Percentiles rank a stretch among this genome's conserved stretches.
Evolutionary conservation across 352 stramenopile genomes (phyloP).

Genomic region (Halophytophthora batemanensis): DNA sequence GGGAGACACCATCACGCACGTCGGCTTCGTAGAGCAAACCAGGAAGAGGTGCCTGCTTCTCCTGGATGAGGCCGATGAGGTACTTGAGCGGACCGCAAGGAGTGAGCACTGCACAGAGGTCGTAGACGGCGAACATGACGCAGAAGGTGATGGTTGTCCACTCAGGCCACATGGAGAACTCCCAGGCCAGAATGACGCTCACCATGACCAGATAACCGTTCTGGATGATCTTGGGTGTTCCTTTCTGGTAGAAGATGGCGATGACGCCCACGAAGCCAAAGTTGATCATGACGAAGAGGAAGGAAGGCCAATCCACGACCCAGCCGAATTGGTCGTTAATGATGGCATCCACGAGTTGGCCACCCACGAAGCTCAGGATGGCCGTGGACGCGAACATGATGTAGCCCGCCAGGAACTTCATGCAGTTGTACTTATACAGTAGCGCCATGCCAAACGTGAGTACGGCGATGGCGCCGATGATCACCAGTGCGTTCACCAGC

Average conservation of each 20-base stretch:
- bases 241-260: slow-evolving; percentile 90
- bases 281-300: slow-evolving; percentile 90
- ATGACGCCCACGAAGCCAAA: slow-evolving; percentile 88
- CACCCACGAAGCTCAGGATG: slow-evolving; percentile 85
- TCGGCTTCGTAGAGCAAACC: slow-evolving; percentile 96
- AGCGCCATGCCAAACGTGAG: slow-evolving; percentile 89
- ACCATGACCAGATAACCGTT: slow-evolving; percentile 94
- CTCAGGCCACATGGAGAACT: slow-evolving; percentile 96
- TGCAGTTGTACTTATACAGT: slow-evolving; percentile 90
- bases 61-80: slow-evolving; percentile 91
- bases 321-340: slow-evolving; percentile 73
- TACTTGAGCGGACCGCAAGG: slow-evolving; percentile 96
- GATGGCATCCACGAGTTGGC: slow-evolving; percentile 80
- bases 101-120: slow-evolving; percentile 97
- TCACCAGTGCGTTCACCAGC: slow-evolving; percentile 86
- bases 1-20: slow-evolving; percentile 67
- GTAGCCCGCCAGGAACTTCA: slow-evolving; percentile 75
- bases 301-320: slow-evolving; percentile 71
- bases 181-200: slow-evolving; percentile 96
- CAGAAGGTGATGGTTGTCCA: slow-evolving; percentile 91
- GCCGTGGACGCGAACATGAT: slow-evolving; percentile 88
- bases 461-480: slow-evolving; percentile 81
- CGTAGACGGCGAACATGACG: slow-evolving; percentile 96
- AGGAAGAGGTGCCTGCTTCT: slow-evolving; percentile 87
- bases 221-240: slow-evolving; percentile 81